Conservation (phyloP, 2,329 filamentous ascomycete genomes). For the Alternaria alternata region DNA sequence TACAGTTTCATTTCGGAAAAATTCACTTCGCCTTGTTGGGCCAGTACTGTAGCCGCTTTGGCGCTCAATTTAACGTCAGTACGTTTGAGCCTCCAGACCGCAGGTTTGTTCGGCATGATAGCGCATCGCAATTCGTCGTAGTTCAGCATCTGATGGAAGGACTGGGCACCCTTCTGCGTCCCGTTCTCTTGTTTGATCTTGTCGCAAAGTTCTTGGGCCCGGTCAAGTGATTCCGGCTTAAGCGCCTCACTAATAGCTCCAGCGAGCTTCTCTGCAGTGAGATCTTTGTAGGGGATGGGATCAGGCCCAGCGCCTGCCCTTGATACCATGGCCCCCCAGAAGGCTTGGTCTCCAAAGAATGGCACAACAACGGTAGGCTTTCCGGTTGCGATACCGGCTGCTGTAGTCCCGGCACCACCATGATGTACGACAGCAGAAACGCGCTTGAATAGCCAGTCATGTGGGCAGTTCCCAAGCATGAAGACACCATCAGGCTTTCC, state of each 20-base stretch:
- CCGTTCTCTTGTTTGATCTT: slow-evolving; percentile 52
- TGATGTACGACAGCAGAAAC: slow-evolving; percentile 87
- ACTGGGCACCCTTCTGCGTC: slow-evolving; percentile 48
- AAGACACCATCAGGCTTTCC: slow-evolving; percentile 77
- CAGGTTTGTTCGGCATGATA: slow-evolving; percentile 41
- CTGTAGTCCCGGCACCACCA: slow-evolving; percentile 86
- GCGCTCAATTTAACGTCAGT: slow-evolving; percentile 49
- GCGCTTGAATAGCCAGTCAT: slow-evolving; percentile 86
- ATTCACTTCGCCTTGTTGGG: slow-evolving; percentile 47
- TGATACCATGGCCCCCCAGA: slow-evolving; percentile 54
- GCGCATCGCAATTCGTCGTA: slow-evolving; percentile 50
- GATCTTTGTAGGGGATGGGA: slow-evolving; percentile 51
- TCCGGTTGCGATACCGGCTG: slow-evolving; percentile 81
- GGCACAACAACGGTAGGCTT: slow-evolving; percentile 84
- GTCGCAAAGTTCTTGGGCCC: slow-evolving; percentile 47
- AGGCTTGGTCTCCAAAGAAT: slow-evolving; percentile 66
- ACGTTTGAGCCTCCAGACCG: slow-evolving; percentile 52
- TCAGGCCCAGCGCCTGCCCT: slow-evolving; percentile 52
- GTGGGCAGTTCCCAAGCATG: slow-evolving; percentile 84
- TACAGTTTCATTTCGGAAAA: slow-evolving; percentile 51
- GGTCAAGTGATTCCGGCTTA: slow-evolving; percentile 47
- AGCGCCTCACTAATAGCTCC: slow-evolving; percentile 50
- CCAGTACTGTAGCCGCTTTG: slow-evolving; percentile 49
- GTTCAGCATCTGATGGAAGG: slow-evolving; percentile 50
- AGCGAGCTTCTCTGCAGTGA: slow-evolving; percentile 51